Conservation (phyloP, 192 early-diverging fungal genomes). For the Podila verticillata region DNA sequence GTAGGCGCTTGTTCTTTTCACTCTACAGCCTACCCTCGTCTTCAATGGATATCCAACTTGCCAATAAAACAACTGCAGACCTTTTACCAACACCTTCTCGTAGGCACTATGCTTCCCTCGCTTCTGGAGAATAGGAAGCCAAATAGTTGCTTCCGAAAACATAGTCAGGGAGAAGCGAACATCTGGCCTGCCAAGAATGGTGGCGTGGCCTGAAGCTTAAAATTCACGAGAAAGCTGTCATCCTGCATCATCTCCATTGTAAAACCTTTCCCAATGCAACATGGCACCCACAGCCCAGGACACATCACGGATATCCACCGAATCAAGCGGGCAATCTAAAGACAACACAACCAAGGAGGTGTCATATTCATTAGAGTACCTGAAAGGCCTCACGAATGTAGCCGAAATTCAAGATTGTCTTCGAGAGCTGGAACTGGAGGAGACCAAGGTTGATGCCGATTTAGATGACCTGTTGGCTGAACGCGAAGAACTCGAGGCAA, state of each 20-base stretch:
- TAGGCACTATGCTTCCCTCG: background rate
- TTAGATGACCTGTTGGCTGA: conserved; percentile 67
- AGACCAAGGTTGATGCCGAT: conserved; percentile 66
- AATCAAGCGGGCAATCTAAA: background rate
- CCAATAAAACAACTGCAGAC: background rate
- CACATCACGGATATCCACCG: background rate
- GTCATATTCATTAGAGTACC: conserved; percentile 18
- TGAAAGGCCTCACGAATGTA: conserved; percentile 67
- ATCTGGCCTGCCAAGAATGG: background rate
- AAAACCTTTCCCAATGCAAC: background rate
- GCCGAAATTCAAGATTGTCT: conserved; percentile 69
- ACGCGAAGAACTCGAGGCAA: conserved; percentile 55
- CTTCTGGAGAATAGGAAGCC: background rate
- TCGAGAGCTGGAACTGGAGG: conserved; percentile 67
- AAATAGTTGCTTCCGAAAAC: background rate
- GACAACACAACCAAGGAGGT: conserved; percentile 6
- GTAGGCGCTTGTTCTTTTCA: background rate
- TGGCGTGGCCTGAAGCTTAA: background rate
- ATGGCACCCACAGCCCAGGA: conserved; percentile 20
- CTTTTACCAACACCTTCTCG: background rate
- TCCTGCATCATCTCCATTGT: too few relatives aligned
- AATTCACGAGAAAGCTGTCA: too few relatives aligned
- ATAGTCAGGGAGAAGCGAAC: too few relatives aligned
- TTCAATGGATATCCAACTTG: background rate
- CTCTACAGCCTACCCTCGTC: background rate